Conservation (phyloP, 1,139 yeast genomes). For the Zygosaccharomyces pseudobailii region DNA sequence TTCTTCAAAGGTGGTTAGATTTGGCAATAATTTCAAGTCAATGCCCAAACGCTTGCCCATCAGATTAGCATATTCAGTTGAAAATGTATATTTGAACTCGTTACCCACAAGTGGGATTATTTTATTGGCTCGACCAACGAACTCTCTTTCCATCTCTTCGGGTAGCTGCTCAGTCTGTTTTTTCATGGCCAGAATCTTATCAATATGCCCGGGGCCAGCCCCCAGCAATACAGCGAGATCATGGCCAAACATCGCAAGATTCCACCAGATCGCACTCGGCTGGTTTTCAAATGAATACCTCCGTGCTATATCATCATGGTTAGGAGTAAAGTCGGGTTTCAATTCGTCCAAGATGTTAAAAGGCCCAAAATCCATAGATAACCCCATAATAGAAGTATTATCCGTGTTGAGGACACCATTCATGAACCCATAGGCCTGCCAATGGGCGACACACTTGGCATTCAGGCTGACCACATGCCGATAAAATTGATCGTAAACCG, state of each 20-base stretch:
- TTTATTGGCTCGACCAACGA: slow-evolving; percentile 59
- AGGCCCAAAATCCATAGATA: slow-evolving; percentile 92
- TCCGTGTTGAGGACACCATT: slow-evolving; percentile 95
- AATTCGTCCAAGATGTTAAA: slow-evolving; percentile 84
- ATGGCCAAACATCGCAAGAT: slow-evolving; percentile 79
- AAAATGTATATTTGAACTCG: slow-evolving; percentile 59
- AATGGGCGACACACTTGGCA: slow-evolving; percentile 72
- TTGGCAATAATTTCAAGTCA: slow-evolving; percentile 37
- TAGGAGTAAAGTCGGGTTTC: slow-evolving; percentile 79
- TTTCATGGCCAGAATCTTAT: slow-evolving; percentile 37
- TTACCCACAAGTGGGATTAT: slow-evolving; percentile 62
- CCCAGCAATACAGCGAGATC: slow-evolving; percentile 78
- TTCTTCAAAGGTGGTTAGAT: slow-evolving; percentile 11
- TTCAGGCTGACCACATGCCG: slow-evolving; percentile 66
- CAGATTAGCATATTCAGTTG: slow-evolving; percentile 53
- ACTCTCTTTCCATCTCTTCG: slow-evolving; percentile 46
- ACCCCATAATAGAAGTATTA: slow-evolving; percentile 80
- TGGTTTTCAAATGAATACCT: slow-evolving; percentile 78
- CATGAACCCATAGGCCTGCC: slow-evolving; percentile 89
- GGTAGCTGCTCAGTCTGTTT: slow-evolving; percentile 30
- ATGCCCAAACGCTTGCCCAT: slow-evolving; percentile 71
- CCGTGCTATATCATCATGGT: slow-evolving; percentile 71
- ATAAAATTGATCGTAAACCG: slow-evolving; percentile 67
- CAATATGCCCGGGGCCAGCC: slow-evolving; percentile 50
- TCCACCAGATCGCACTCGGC: slow-evolving; percentile 93